Conservation (phyloP, 257 asterid species). For the Rehmannia glutinosa region DNA sequence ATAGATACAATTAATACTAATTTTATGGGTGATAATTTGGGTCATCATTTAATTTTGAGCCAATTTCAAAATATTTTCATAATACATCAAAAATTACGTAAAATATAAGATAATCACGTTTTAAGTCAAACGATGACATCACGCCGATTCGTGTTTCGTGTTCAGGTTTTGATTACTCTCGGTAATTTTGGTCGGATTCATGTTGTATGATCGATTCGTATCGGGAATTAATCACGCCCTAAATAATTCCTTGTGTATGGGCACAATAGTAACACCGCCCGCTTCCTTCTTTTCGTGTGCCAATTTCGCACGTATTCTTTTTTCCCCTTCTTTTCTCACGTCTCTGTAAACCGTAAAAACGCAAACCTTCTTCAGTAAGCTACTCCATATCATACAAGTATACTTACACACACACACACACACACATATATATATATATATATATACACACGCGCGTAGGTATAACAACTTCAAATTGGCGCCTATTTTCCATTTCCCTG, state of each 20-base stretch:
- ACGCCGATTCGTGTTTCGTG: too few relatives aligned
- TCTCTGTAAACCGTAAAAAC: not conserved
- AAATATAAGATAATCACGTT: too few relatives aligned
- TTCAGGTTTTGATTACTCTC: too few relatives aligned
- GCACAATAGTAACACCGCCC: conserved; percentile 22
- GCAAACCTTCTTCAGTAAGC: conserved; percentile 27
- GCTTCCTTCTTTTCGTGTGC: conserved; percentile 31
- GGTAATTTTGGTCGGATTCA: too few relatives aligned
- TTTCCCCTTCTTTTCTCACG: not conserved
- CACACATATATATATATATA: not conserved
- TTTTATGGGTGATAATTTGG: too few relatives aligned
- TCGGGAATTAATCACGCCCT: not conserved
- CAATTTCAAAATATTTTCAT: too few relatives aligned
- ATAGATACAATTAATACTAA: too few relatives aligned
- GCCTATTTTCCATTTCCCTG: not conserved
- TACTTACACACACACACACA: not conserved
- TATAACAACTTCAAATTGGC: not conserved
- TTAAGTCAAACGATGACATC: too few relatives aligned
- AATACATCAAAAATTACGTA: too few relatives aligned
- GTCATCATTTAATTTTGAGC: too few relatives aligned
- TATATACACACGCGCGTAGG: not conserved
- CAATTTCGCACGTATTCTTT: conserved; percentile 28
- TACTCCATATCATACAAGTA: not conserved
- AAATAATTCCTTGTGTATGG: conserved; percentile 9
- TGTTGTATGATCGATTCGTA: too few relatives aligned